phyloP scores from a whole-genome alignment of 257 asterid species.

The Ilex asprella region DNA sequence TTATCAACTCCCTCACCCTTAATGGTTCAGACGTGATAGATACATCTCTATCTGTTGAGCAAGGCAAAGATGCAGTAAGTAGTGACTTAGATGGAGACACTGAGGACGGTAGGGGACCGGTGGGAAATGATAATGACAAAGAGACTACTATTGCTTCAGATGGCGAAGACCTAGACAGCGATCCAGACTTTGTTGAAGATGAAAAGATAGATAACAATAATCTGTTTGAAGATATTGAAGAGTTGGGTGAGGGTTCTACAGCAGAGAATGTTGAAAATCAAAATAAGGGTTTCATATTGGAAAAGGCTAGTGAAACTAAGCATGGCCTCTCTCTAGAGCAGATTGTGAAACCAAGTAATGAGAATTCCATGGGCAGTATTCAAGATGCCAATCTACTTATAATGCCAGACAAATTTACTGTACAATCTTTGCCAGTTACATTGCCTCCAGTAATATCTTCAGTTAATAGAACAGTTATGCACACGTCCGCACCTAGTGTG shows the following conservation, averaged over 20 bases:
- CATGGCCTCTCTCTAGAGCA: constrained; percentile 17
- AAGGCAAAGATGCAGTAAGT: constrained; percentile 20
- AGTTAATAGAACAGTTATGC: constrained; percentile 16
- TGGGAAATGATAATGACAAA: constrained; percentile 17
- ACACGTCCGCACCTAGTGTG: constrained; percentile 10
- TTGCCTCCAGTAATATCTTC: constrained; percentile 15
- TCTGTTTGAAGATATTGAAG: constrained; percentile 26
- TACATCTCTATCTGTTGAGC: constrained; percentile 21
- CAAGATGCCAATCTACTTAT: constrained; percentile 7
- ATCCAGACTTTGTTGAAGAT: constrained; percentile 64
- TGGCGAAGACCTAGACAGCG: constrained; percentile 30
- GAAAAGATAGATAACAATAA: constrained; percentile 36
- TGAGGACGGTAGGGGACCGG: constrained; percentile 13
- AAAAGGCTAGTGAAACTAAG: constrained; percentile 14
- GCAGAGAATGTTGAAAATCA: constrained; percentile 12
- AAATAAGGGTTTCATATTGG: constrained; percentile 6
- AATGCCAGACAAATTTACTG: constrained; percentile 2
- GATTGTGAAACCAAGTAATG: constrained; percentile 21
- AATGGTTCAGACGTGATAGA: constrained; percentile 18
- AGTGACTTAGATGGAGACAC: constrained; percentile 7
- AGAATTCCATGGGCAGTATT: constrained; percentile 9
- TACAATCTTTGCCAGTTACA: constrained; percentile 10
- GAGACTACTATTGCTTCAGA: constrained; percentile 20
- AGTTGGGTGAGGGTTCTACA: constrained; percentile 25
- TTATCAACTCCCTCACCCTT: constrained; percentile 9